Conservation (phyloP, 257 asterid species). For the Salvia rosmarinus region DNA sequence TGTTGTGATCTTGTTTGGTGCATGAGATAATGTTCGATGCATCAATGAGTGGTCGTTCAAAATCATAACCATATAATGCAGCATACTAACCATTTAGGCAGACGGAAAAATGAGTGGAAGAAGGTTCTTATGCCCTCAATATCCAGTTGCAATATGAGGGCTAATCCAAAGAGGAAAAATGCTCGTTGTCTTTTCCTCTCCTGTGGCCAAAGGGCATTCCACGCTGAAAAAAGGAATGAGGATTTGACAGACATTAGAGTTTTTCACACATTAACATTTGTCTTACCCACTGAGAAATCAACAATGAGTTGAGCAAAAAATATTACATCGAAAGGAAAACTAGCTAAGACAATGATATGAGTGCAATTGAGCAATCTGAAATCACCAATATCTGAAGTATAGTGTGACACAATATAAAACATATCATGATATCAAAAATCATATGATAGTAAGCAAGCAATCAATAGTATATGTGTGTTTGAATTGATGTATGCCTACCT, state of each 20-base stretch:
- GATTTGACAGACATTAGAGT: neutral
- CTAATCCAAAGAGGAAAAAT: conserved; percentile 93
- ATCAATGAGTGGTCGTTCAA: neutral
- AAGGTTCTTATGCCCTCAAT: conserved; percentile 84
- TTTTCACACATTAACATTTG: neutral
- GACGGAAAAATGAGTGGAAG: conserved; percentile 80
- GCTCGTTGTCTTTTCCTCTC: conserved; percentile 96
- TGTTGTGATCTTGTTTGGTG: neutral
- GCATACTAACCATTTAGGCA: conserved; percentile 67
- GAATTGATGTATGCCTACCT: conserved; percentile 52
- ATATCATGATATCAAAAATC: neutral
- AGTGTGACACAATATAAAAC: neutral
- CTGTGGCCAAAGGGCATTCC: conserved; percentile 97
- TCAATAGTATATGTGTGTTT: neutral
- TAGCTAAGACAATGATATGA: neutral
- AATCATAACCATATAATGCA: conserved; percentile 3
- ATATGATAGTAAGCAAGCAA: neutral
- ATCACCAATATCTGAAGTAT: neutral
- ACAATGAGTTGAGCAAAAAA: neutral
- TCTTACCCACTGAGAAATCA: neutral
- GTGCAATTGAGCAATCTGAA: neutral
- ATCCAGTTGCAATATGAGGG: conserved; percentile 89
- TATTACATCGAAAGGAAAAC: neutral
- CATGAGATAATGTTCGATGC: neutral
- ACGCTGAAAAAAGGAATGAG: conserved; percentile 56